Conservation (phyloP, 306 rosid species). For the Pueraria montana region DNA sequence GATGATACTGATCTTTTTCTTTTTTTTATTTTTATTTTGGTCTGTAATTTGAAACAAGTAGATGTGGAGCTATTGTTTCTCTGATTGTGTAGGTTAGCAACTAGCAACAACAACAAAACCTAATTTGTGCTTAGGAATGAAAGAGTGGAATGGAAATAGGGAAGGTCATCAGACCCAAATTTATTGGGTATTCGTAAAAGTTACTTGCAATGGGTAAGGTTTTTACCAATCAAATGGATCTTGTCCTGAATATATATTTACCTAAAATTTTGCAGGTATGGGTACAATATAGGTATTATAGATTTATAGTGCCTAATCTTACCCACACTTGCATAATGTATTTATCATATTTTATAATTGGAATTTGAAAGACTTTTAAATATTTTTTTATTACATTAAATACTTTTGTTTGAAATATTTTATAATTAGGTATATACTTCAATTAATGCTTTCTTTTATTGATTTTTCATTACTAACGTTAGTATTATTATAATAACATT, state of each 20-base stretch:
- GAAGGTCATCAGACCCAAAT: neutral
- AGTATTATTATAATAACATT: neutral
- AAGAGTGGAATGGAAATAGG: neutral
- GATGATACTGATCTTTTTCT: neutral
- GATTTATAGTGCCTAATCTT: neutral
- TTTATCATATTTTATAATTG: neutral
- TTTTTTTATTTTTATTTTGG: neutral
- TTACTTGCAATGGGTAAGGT: neutral
- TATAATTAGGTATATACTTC: neutral
- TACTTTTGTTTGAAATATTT: neutral
- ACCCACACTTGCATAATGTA: neutral
- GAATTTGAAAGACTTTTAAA: neutral
- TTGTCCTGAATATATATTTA: neutral
- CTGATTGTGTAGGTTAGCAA: neutral
- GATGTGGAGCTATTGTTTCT: neutral
- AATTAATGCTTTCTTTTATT: neutral
- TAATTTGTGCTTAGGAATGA: conserved; percentile 11
- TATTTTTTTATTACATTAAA: neutral
- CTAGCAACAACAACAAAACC: neutral
- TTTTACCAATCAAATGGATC: neutral
- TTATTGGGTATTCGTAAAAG: neutral
- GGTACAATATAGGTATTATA: neutral
- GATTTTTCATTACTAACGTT: neutral
- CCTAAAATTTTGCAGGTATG: neutral
- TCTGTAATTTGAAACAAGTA: neutral